Percentiles rank a stretch among this genome's conserved stretches.
These are phyloP conservation scores for Globisporangium irregulare DNA, from an alignment of 352 stramenopile species.

Conservation along the genomic window DNA sequence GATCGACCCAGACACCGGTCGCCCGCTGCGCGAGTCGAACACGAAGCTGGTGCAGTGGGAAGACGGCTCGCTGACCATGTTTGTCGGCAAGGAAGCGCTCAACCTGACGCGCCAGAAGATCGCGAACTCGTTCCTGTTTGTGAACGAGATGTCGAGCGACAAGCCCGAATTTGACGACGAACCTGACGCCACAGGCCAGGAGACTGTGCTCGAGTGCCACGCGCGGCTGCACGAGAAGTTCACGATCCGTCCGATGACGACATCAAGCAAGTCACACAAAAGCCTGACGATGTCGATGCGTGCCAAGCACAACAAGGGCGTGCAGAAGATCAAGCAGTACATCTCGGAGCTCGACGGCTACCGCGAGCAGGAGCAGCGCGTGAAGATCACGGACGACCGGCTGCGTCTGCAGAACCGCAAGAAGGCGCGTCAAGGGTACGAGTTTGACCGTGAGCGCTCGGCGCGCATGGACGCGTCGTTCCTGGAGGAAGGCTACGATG, in stretches of 20 bases:
- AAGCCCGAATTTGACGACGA: constrained; percentile 62
- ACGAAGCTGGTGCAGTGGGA: constrained; percentile 86
- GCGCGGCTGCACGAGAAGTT: constrained; percentile 79
- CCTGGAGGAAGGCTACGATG: constrained; percentile 76
- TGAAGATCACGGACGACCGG: constrained; percentile 86
- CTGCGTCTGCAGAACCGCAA: constrained; percentile 82
- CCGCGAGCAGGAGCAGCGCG: constrained; percentile 76
- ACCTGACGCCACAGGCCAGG: constrained; percentile 54
- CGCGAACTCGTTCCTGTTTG: constrained; percentile 85
- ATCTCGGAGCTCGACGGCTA: constrained; percentile 84
- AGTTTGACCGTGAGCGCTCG: constrained; percentile 73
- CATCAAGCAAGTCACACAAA: constrained; percentile 80
- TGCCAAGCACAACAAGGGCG: constrained; percentile 86
- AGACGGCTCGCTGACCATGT: constrained; percentile 83
- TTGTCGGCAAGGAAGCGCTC: constrained; percentile 80
- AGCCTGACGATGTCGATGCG: constrained; percentile 89
- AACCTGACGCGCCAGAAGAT: constrained; percentile 83
- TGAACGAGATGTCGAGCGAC: constrained; percentile 72
- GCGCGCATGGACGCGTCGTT: constrained; percentile 81
- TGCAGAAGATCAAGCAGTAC: constrained; percentile 85
- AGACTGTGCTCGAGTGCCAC: constrained; percentile 84
- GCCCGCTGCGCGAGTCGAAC: constrained; percentile 70
- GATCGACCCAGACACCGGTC: constrained; percentile 57
- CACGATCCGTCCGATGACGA: constrained; percentile 86
- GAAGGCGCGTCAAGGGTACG: constrained; percentile 78